phyloP scores from a whole-genome alignment of 768 basidiomycete genomes.

The Naematelia encephala region DNA sequence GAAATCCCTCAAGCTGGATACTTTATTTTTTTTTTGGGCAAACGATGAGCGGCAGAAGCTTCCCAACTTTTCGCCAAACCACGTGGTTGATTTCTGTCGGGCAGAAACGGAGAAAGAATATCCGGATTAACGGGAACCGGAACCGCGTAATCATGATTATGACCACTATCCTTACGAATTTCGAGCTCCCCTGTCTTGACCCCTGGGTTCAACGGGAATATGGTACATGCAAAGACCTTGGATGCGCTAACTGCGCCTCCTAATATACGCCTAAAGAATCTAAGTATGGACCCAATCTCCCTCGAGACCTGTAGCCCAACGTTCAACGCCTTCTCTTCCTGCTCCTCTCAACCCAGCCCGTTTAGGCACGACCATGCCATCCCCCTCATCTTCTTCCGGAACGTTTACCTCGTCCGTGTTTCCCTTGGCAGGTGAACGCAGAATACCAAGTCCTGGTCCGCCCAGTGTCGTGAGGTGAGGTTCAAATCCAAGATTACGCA shows the following conservation, averaged over 20 bases:
- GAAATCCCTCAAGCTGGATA: too few relatives aligned
- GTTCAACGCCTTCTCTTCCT: constrained; percentile 24
- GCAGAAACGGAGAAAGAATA: not conserved
- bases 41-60: not conserved
- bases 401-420: constrained; percentile 6
- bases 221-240: too few relatives aligned
- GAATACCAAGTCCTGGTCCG: constrained; percentile 82
- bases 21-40: too few relatives aligned
- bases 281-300: not conserved
- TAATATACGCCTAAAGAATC: not conserved
- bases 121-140: too few relatives aligned
- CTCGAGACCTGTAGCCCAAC: constrained; percentile 32
- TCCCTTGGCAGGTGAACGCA: constrained; percentile 3
- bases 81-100: not conserved
- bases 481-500: constrained; percentile 65
- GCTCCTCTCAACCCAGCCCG: constrained; percentile 32
- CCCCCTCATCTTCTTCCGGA: constrained; percentile 18
- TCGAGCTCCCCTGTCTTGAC: too few relatives aligned
- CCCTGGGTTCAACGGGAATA: too few relatives aligned
- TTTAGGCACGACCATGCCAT: constrained; percentile 35
- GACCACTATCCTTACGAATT: too few relatives aligned
- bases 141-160: too few relatives aligned
- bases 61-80: not conserved
- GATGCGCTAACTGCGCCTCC: too few relatives aligned
- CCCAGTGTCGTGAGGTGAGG: constrained; percentile 91